Evolutionary conservation across 441 rosid genomes (phyloP).

Genomic region (Codiaeum variegatum): DNA sequence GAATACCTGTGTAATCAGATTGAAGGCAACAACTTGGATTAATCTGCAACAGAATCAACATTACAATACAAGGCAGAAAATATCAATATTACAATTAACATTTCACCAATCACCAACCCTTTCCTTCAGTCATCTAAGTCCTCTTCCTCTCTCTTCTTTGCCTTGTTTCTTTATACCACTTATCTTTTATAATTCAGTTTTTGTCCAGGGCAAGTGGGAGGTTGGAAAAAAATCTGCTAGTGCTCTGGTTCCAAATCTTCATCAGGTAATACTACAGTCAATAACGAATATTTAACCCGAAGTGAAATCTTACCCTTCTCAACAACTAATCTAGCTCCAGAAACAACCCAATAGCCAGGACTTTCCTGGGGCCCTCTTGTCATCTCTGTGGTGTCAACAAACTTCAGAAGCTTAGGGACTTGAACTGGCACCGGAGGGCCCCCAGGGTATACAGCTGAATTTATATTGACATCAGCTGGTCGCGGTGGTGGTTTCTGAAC

Average conservation of each 20-base stretch:
- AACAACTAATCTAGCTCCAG: constrained; percentile 78
- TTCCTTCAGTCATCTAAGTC: not conserved
- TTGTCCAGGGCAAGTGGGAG: not conserved
- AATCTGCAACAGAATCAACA: constrained; percentile 20
- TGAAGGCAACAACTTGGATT: constrained; percentile 6
- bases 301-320: constrained; percentile 89
- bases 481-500: constrained; percentile 64
- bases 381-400: constrained; percentile 92
- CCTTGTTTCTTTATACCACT: not conserved
- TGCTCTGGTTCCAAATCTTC: constrained; percentile 47
- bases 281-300: constrained; percentile 80
- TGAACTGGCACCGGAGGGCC: constrained; percentile 92
- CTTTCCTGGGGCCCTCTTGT: constrained; percentile 84
- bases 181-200: not conserved
- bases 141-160: not conserved
- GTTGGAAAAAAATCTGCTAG: constrained; percentile 15
- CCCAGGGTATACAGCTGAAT: constrained; percentile 86
- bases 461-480: constrained; percentile 86
- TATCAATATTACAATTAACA: constrained; percentile 8
- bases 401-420: constrained; percentile 82
- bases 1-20: not conserved
- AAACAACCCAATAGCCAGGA: constrained; percentile 98
- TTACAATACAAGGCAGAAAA: constrained; percentile 6
- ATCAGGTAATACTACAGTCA: constrained; percentile 61
- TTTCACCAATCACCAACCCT: not conserved